Percentiles rank a stretch among this genome's conserved stretches.
Conservation (phyloP, 2,329 filamentous ascomycete species). For the Hypoxylon sp. region DNA sequence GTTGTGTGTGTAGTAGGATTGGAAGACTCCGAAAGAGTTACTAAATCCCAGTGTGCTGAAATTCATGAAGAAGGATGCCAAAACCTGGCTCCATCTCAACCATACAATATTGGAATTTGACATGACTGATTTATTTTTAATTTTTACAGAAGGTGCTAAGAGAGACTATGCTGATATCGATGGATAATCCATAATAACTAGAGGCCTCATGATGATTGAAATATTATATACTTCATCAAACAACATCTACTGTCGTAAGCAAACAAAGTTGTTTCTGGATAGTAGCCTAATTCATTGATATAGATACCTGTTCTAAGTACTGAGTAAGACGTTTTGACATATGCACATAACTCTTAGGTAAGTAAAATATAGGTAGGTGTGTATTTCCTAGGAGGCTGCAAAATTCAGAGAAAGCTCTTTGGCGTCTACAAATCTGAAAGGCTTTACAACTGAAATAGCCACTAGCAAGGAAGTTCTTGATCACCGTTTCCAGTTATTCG, state of each 20-base stretch:
- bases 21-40: conserved; percentile 52
- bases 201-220: background rate
- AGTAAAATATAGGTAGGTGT: background rate
- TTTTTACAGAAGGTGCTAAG: background rate
- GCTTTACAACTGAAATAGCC: background rate
- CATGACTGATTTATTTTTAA: background rate
- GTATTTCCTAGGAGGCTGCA: background rate
- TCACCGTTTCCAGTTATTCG: background rate
- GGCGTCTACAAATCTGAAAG: background rate
- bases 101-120: conserved; percentile 1
- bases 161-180: background rate
- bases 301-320: background rate
- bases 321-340: conserved; percentile 1
- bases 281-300: background rate
- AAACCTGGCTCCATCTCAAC: conserved; percentile 42
- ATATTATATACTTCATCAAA: conserved; percentile 6
- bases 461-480: background rate
- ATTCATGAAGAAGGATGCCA: conserved; percentile 47
- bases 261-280: background rate
- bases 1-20: conserved; percentile 49
- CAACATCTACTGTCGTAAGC: background rate
- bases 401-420: background rate
- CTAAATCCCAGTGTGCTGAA: conserved; percentile 49
- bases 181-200: background rate
- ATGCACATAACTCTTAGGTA: background rate